These are phyloP conservation scores for Suhomyces taliae DNA, from an alignment of 1,139 yeast species.

Conservation along the genomic window DNA sequence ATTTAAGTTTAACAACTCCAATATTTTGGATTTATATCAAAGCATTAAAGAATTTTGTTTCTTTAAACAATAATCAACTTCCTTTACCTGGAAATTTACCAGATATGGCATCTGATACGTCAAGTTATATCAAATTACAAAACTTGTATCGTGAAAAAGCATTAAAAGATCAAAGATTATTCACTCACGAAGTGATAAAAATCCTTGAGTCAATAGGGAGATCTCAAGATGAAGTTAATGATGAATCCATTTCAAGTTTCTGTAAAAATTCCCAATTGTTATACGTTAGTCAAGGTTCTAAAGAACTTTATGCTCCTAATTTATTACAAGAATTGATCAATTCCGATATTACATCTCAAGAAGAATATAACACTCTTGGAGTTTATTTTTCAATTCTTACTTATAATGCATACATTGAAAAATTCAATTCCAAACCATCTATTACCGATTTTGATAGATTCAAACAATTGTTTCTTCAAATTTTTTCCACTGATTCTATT, in stretches of 20 bases:
- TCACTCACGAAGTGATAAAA: conserved; percentile 34
- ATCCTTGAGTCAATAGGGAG: conserved; percentile 25
- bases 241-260: conserved; percentile 48
- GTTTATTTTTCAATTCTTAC: conserved; percentile 40
- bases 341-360: conserved; percentile 19
- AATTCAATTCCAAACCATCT: conserved; percentile 19
- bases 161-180: conserved; percentile 42
- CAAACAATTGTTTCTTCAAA: conserved; percentile 15
- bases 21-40: conserved; percentile 63
- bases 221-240: conserved; percentile 25
- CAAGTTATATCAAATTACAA: conserved; percentile 59
- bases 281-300: conserved; percentile 39
- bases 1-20: conserved; percentile 20
- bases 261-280: conserved; percentile 56
- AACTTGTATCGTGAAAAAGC: conserved; percentile 60
- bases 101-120: conserved; percentile 85
- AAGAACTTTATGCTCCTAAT: conserved; percentile 17
- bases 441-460: conserved; percentile 23
- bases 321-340: conserved; percentile 18
- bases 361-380: conserved; percentile 23
- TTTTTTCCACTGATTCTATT: conserved; percentile 10
- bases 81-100: conserved; percentile 81
- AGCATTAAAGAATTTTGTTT: conserved; percentile 56
- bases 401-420: conserved; percentile 24
- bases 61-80: conserved; percentile 36